These are phyloP conservation scores for Chaetomium sp. DNA, from an alignment of 2,329 filamentous ascomycete species.

Conservation along the genomic window DNA sequence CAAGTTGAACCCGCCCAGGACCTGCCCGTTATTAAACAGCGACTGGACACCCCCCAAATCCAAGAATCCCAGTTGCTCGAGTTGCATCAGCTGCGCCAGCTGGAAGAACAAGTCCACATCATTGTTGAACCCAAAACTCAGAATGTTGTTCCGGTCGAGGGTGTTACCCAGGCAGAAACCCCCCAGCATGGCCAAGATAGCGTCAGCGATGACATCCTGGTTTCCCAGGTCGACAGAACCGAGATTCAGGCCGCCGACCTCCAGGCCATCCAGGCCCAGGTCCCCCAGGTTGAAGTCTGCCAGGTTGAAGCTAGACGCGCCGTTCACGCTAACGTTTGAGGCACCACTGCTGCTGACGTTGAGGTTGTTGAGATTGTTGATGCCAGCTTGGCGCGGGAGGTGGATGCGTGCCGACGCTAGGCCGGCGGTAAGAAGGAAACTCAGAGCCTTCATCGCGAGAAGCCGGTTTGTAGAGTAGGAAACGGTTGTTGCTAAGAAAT, in stretches of 20 bases:
- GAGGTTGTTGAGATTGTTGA: conserved; percentile 23
- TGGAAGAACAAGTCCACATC: conserved; percentile 40
- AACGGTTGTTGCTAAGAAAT: background rate
- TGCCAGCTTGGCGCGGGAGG: conserved; percentile 18
- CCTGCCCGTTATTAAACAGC: conserved; percentile 37
- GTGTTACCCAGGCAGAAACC: conserved; percentile 38
- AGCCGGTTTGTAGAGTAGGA: background rate
- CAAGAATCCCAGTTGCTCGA: conserved; percentile 38
- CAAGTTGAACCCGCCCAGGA: conserved; percentile 34
- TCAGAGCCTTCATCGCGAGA: conserved; percentile 35
- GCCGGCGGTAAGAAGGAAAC: conserved; percentile 35
- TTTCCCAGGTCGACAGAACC: conserved; percentile 38
- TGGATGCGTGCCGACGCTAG: conserved; percentile 36
- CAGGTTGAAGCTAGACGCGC: background rate
- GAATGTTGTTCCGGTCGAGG: conserved; percentile 34
- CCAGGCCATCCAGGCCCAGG: conserved; percentile 32
- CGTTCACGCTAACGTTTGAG: background rate
- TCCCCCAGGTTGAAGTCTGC: conserved; percentile 25
- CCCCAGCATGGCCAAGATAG: conserved; percentile 38
- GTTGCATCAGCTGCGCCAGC: conserved; percentile 40
- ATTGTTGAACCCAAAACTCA: conserved; percentile 35
- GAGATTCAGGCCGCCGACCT: conserved; percentile 37
- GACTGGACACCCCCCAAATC: conserved; percentile 36
- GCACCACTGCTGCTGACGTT: conserved; percentile 16
- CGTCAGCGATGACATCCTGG: conserved; percentile 37